Conservation (phyloP, 768 basidiomycete species). For the Calocybe indica region DNA sequence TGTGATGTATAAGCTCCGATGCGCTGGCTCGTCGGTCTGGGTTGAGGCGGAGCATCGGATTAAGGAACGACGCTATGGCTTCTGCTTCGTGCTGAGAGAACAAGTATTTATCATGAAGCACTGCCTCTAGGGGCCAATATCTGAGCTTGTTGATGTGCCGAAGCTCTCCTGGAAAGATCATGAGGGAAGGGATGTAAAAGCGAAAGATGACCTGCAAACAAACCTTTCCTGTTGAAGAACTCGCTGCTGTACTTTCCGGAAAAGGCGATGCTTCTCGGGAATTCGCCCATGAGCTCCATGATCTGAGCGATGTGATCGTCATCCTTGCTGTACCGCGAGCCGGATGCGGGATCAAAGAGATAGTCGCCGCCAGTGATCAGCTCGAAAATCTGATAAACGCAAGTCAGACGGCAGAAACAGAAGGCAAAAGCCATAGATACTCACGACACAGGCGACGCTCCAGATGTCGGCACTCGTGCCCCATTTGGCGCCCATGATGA, state of each 20-base stretch:
- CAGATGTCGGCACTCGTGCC: conserved; percentile 93
- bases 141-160: conserved; percentile 92
- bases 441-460: conserved; percentile 91
- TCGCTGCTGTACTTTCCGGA: conserved; percentile 91
- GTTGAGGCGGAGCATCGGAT: conserved; percentile 85
- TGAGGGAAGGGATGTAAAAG: background rate
- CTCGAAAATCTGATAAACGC: conserved; percentile 71
- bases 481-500: conserved; percentile 95
- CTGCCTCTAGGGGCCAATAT: conserved; percentile 80
- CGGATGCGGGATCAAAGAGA: conserved; percentile 94
- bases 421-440: conserved; percentile 20
- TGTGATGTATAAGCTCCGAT: conserved; percentile 76
- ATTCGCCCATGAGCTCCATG: conserved; percentile 90
- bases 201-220: conserved; percentile 10
- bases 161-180: conserved; percentile 52
- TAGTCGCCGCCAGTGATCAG: conserved; percentile 96
- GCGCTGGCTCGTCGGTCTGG: conserved; percentile 89
- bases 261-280: conserved; percentile 78
- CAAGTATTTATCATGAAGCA: conserved; percentile 93
- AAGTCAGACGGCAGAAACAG: background rate
- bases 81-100: conserved; percentile 83
- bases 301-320: conserved; percentile 98
- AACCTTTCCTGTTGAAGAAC: conserved; percentile 95
- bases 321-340: conserved; percentile 92
- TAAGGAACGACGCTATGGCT: conserved; percentile 71